phyloP scores from a whole-genome alignment of 2,329 filamentous ascomycete genomes.

The Pestalotiopsis sp. region DNA sequence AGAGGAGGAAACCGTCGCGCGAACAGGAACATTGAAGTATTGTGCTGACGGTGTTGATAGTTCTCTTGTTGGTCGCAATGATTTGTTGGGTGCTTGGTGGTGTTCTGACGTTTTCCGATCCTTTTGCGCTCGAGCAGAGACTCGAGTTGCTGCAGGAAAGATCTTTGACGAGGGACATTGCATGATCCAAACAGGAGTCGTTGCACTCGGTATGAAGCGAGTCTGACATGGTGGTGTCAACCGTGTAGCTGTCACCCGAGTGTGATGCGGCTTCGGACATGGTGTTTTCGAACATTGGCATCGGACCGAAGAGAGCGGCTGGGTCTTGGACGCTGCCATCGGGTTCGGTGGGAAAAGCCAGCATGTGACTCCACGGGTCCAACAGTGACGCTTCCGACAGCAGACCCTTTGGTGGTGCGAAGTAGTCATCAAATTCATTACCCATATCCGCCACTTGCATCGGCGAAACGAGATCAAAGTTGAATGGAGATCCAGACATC shows the following conservation, averaged over 20 bases:
- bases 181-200: neutral
- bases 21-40: neutral
- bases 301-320: neutral
- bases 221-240: neutral
- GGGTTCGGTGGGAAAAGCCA: neutral
- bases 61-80: neutral
- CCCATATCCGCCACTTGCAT: neutral
- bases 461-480: neutral
- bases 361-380: neutral
- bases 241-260: neutral
- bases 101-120: neutral
- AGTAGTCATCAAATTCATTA: neutral
- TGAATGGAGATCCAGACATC: neutral
- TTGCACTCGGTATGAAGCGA: neutral
- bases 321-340: neutral
- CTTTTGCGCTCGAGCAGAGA: neutral
- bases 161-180: neutral
- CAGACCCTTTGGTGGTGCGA: neutral
- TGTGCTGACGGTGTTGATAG: slow-evolving; percentile 28
- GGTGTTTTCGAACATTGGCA: neutral
- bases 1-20: neutral
- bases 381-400: neutral
- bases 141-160: neutral
- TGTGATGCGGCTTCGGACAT: neutral
- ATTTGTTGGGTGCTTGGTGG: neutral